These are phyloP conservation scores for Metschnikowia reukaufii DNA, from an alignment of 805 yeast species.

Conservation along the genomic window DNA sequence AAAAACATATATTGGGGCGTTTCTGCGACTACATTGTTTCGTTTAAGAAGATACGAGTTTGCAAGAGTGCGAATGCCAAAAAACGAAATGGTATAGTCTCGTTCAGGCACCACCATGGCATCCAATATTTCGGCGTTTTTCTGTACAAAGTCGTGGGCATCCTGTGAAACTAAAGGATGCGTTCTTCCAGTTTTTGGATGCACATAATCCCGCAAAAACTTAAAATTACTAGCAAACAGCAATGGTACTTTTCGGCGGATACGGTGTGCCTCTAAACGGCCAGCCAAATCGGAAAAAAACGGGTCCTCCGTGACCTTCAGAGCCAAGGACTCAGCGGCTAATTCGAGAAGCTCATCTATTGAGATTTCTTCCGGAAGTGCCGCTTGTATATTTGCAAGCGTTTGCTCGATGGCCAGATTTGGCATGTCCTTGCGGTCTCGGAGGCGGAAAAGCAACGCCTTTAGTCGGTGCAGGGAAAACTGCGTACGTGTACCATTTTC, in stretches of 20 bases:
- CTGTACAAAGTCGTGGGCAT: conserved; percentile 61
- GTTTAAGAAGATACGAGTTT: conserved; percentile 74
- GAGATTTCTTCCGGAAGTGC: conserved; percentile 14
- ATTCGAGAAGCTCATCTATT: conserved; percentile 26
- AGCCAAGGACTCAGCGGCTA: conserved; percentile 36
- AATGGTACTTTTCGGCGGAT: conserved; percentile 22
- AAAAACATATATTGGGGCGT: conserved; percentile 88
- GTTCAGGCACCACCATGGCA: conserved; percentile 68
- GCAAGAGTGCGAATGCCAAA: conserved; percentile 93
- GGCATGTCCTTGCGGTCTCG: background rate
- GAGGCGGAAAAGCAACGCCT: conserved; percentile 1
- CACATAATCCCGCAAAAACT: conserved; percentile 14
- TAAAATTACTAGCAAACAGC: conserved; percentile 29
- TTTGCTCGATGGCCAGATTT: background rate
- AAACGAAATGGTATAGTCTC: conserved; percentile 77
- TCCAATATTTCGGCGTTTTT: conserved; percentile 65
- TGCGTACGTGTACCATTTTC: conserved; percentile 1
- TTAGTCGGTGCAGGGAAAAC: conserved; percentile 5
- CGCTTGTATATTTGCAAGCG: conserved; percentile 2
- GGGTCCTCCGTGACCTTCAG: conserved; percentile 35
- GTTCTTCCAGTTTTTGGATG: conserved; percentile 13
- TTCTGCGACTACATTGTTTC: conserved; percentile 59
- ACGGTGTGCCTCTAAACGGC: conserved; percentile 34
- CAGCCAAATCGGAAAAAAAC: conserved; percentile 37
- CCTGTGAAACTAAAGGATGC: conserved; percentile 67